Percentiles rank a stretch among this genome's conserved stretches.
phyloP scores from a whole-genome alignment of 2,329 filamentous ascomycete species.

The Aureobasidium sp. region DNA sequence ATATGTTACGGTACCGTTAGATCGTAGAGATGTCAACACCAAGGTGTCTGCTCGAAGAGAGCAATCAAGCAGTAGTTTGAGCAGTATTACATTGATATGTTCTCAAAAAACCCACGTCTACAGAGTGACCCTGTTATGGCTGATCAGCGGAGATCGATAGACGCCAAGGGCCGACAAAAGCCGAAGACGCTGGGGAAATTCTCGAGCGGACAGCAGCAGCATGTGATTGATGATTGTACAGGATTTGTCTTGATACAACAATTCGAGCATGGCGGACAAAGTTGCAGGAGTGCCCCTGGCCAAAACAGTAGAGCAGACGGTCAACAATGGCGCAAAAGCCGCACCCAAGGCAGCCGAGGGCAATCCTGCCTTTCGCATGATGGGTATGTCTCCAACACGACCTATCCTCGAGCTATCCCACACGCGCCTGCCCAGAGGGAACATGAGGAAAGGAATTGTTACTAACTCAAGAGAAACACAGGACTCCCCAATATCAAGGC shows the following conservation, averaged over 20 bases:
- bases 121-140: not conserved
- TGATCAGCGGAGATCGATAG: too few species aligned
- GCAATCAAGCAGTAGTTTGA: too few species aligned
- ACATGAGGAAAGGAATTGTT: not conserved
- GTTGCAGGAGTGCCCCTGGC: not conserved
- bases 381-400: conserved; percentile 36
- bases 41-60: too few species aligned
- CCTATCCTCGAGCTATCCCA: not conserved
- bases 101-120: not conserved
- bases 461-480: conserved; percentile 21
- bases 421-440: too few species aligned
- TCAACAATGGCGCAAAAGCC: not conserved
- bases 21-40: too few species aligned
- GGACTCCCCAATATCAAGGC: conserved; percentile 76
- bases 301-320: not conserved
- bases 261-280: not conserved
- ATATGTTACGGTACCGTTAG: too few species aligned
- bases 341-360: conserved; percentile 30
- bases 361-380: conserved; percentile 68
- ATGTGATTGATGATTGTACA: not conserved
- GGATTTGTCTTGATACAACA: not conserved
- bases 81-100: too few species aligned
- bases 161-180: not conserved
- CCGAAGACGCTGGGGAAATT: conserved; percentile 1
- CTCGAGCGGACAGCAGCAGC: not conserved